These are phyloP conservation scores for Metarhizium sp. DNA, from an alignment of 2,329 filamentous ascomycete species.

Conservation along the genomic window DNA sequence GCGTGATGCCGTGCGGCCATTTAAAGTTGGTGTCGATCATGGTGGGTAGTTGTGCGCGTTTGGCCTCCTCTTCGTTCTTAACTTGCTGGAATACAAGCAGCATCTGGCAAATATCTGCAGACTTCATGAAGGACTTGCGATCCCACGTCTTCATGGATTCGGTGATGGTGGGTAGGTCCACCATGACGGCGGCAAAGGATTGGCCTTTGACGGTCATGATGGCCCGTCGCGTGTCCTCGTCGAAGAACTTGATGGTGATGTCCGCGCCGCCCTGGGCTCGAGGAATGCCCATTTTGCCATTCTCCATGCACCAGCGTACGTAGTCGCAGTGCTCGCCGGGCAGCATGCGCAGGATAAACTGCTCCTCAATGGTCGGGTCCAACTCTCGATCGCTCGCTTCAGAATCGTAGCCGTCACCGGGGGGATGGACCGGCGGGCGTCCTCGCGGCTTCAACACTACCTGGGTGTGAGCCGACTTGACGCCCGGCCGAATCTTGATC, in stretches of 20 bases:
- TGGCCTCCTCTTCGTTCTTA: conserved; percentile 55
- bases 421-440: conserved; percentile 57
- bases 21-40: conserved; percentile 61
- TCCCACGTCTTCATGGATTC: conserved; percentile 95
- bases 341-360: conserved; percentile 81
- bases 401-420: conserved; percentile 90
- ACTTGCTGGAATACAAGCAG: conserved; percentile 66
- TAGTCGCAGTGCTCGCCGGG: conserved; percentile 82
- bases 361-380: conserved; percentile 82
- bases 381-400: conserved; percentile 84
- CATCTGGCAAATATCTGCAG: conserved; percentile 84
- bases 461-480: conserved; percentile 26
- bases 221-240: conserved; percentile 63
- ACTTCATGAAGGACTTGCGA: conserved; percentile 78
- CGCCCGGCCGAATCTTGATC: conserved; percentile 40
- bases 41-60: conserved; percentile 56
- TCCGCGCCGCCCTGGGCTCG: conserved; percentile 61
- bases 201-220: conserved; percentile 60
- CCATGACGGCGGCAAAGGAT: conserved; percentile 67
- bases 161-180: conserved; percentile 78
- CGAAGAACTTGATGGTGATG: conserved; percentile 71
- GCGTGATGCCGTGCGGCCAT: conserved; percentile 80
- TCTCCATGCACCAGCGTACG: conserved; percentile 63
- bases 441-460: conserved; percentile 53
- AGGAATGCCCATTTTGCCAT: conserved; percentile 65